Evolutionary conservation across 2,329 filamentous ascomycete species (phyloP), one percentile per base, ranked within the genome.

Genomic region (Fusarium sp.): DNA sequence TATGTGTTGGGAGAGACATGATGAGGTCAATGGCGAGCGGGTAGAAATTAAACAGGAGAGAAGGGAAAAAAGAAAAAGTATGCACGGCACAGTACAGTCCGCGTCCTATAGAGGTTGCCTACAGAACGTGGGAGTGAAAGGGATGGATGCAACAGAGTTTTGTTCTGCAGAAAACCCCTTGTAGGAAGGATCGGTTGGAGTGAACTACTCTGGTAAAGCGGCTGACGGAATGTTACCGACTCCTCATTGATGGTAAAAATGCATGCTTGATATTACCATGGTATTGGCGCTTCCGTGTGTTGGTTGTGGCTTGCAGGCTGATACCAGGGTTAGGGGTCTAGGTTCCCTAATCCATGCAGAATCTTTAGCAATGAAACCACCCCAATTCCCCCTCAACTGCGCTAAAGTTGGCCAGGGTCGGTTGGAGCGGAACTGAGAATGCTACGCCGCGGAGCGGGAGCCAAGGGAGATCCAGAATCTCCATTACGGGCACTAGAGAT

Each of bases 351-450:
- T 26, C 31, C 59, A 58, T 49, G 61, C 20, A 49, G 42, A 12
- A 24, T 47, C 28, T 28, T 57, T 56, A 37, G 41, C 53, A 38
- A 55, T 63, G 66, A 61, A 73, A 68, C 63, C 48, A 60, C 35
- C 31, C 10, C 15, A 37, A 24, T 26, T 48, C 13, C 11, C 43
- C 47, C 28, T 28, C 15, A n/a, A 29, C 18, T 59, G 8, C 59
- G 42, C 60, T 63, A 64, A 9, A 20, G 13, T 15, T 12, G 11
- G 15, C 31, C 46, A 44, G 26, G 52, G 21, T 41, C 61, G 61
- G 59, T 26, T 64, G 33, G 13, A 41, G 15, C 59, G 59, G 59
- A 64, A 58, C 23, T 28, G 28, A 39, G 18, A 29, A 42, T 38
- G 3, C 38, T 37, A 41, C 33, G 23, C 12, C 33, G 21, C 39